Evolutionary conservation across 441 rosid species (phyloP), one percentile per base, ranked within the genome.

Genomic region (Corymbia citriodora): DNA sequence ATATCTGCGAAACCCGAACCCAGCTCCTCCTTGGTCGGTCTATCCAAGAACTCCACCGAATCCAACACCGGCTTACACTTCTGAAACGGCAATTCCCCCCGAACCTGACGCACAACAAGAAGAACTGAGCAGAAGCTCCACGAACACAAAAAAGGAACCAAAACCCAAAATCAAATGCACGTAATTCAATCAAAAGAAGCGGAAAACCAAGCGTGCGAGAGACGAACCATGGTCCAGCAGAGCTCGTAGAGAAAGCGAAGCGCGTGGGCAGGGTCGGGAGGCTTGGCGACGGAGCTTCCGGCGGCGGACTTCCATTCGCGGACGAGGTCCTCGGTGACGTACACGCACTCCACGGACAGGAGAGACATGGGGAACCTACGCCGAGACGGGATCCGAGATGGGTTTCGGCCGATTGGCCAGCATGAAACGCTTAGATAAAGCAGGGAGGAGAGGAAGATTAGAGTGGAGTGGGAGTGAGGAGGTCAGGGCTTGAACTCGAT

Each of bases 241-340:
- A 96, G 96, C 96, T 98, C 99, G 94, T 95, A 98, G 89, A 98
- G 96, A 94, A 98, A 98, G 87, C 99, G 99, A 87, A 96, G 97
- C 95, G 93, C 72, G 89, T 97, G 96, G 8, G 97, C 98, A 49
- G 98, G 96, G 65, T 94, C 90, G 48, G 96, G 91, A 70, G 94
- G 93, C 85, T 93, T 96, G 91, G 93, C 94, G 91, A 89, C 91
- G 61, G 95, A 92, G 95, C 94, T 97, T 31, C 96, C 99, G 82
- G 33, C 29, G 52, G 82, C 21, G 88, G 89, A 93, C 94, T 94
- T 98, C 94, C 97, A 94, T 93, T 98, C 99, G 89, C 96, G 98
- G 86, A 98, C 89, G 91, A 92, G 92, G 90, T 95, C 99, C 55
- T 95, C 98, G 31, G 96, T 97, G 61, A 98, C 91, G 95, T 95